Percentiles rank a stretch among this genome's conserved stretches.
Evolutionary conservation across 345 rosid genomes (phyloP).

Genomic region (Citrus hindsii): DNA sequence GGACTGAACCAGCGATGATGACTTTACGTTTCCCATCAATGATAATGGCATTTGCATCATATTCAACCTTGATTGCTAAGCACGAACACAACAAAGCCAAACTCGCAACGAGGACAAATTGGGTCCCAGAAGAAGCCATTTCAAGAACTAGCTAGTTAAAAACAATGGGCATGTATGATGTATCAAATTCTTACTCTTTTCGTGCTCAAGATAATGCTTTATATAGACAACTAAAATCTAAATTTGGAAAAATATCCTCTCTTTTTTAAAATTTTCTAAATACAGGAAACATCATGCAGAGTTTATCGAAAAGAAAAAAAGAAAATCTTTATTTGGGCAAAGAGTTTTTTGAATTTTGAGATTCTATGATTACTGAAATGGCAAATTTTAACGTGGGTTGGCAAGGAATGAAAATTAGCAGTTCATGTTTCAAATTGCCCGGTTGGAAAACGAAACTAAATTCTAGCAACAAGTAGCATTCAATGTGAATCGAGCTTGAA

Average conservation of each 20-base stretch:
- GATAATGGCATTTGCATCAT: slow-evolving; percentile 34
- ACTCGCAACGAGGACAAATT: neutral
- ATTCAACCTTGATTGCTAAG: slow-evolving; percentile 10
- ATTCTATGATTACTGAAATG: neutral
- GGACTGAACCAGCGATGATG: slow-evolving; percentile 44
- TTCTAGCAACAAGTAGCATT: too few species aligned
- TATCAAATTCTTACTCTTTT: neutral
- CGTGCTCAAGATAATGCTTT: neutral
- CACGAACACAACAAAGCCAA: slow-evolving; percentile 9
- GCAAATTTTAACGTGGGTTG: neutral
- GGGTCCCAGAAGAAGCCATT: neutral
- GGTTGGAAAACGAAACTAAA: too few species aligned
- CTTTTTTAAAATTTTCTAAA: neutral
- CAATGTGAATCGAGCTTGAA: too few species aligned
- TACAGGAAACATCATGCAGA: neutral
- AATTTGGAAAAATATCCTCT: neutral
- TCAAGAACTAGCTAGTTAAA: too few species aligned
- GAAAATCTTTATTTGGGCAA: neutral
- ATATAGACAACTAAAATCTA: neutral
- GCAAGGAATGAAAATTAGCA: neutral
- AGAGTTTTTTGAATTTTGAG: neutral
- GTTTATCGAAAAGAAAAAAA: neutral
- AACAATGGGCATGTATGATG: too few species aligned
- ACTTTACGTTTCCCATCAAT: slow-evolving; percentile 46
- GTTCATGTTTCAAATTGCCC: too few species aligned